phyloP scores from a whole-genome alignment of 257 asterid genomes.

The Solanum chaucha region DNA sequence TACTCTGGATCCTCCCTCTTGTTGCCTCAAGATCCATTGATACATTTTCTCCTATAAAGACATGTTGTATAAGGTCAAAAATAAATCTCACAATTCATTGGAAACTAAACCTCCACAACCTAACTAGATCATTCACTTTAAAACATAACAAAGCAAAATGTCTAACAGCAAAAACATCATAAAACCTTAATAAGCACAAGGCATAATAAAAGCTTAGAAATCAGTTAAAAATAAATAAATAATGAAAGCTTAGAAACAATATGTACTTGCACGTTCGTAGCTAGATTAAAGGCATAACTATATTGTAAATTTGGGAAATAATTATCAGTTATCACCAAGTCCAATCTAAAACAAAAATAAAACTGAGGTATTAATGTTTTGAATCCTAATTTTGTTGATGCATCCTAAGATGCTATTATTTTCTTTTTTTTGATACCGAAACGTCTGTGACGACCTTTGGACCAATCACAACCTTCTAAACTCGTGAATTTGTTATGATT shows the following conservation, averaged over 20 bases:
- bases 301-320: background rate
- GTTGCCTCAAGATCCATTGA: constrained; percentile 38
- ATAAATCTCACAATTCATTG: background rate
- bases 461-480: no score
- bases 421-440: no score
- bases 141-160: background rate
- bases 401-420: background rate
- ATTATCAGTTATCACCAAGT: background rate
- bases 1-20: constrained; percentile 38
- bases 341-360: background rate
- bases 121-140: background rate
- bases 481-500: background rate
- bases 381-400: background rate
- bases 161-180: background rate
- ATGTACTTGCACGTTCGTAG: background rate
- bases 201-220: background rate
- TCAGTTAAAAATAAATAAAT: no score
- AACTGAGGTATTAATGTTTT: background rate
- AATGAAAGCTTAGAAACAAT: background rate
- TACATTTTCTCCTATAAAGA: constrained; percentile 33
- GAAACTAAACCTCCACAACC: background rate
- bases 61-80: background rate
- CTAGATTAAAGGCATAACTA: background rate
- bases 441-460: no score
- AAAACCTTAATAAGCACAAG: background rate